Percentiles rank a stretch among this genome's conserved stretches.
These are phyloP conservation scores for Neurospora hispaniola DNA, from an alignment of 495 filamentous ascomycete genomes.

Conservation along the genomic window DNA sequence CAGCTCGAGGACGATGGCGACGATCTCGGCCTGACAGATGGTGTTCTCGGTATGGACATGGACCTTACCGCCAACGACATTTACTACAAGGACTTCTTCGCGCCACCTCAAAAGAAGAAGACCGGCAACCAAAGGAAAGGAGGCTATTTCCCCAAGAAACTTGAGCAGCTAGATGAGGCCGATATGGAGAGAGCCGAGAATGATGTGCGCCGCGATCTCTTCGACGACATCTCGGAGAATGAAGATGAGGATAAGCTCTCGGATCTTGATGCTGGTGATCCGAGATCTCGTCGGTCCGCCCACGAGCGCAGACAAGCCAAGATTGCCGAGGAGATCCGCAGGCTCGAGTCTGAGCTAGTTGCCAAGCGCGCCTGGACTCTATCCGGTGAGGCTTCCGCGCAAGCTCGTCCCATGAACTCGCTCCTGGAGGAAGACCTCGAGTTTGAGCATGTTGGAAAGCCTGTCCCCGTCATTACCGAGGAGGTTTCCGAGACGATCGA, in stretches of 20 bases:
- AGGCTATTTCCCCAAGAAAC: slow-evolving; percentile 15
- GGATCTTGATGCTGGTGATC: slow-evolving; percentile 44
- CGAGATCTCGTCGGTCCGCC: slow-evolving; percentile 52
- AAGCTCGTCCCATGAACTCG: slow-evolving; percentile 77
- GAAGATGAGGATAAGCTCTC: slow-evolving; percentile 46
- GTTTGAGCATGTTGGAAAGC: slow-evolving; percentile 92
- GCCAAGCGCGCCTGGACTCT: slow-evolving; percentile 88
- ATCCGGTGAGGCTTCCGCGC: slow-evolving; percentile 75
- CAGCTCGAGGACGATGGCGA: slow-evolving; percentile 39
- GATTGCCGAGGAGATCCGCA: slow-evolving; percentile 78
- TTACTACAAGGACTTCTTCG: slow-evolving; percentile 85
- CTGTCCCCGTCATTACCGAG: slow-evolving; percentile 87
- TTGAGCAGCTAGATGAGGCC: slow-evolving; percentile 33
- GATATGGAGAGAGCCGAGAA: slow-evolving; percentile 82
- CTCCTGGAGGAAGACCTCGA: slow-evolving; percentile 91
- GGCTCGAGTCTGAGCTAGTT: slow-evolving; percentile 78
- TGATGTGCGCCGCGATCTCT: slow-evolving; percentile 81
- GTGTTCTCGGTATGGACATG: slow-evolving; percentile 38
- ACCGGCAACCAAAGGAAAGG: slow-evolving; percentile 13
- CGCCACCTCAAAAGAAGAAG: slow-evolving; percentile 60
- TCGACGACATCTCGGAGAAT: slow-evolving; percentile 64
- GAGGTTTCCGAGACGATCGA: slow-evolving; percentile 90
- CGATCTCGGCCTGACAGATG: slow-evolving; percentile 43
- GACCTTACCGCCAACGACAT: slow-evolving; percentile 71
- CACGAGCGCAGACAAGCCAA: slow-evolving; percentile 82